phyloP scores from a whole-genome alignment of 495 filamentous ascomycete species.

The Aspergillus conjunctus region DNA sequence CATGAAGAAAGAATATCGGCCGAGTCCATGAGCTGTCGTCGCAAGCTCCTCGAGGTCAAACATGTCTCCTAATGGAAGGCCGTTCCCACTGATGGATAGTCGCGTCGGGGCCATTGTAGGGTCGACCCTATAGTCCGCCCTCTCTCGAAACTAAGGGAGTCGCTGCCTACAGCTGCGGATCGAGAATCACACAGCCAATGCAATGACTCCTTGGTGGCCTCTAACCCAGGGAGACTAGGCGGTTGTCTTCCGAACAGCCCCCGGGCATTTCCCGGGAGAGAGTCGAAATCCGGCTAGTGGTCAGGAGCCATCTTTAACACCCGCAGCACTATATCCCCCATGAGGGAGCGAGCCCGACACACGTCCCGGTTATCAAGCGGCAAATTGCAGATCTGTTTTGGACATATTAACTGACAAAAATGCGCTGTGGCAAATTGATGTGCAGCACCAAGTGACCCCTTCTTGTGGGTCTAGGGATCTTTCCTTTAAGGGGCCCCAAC shows the following conservation, averaged over 20 bases:
- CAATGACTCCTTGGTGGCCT: neutral
- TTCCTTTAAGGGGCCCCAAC: too few species aligned
- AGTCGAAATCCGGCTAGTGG: neutral
- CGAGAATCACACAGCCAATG: neutral
- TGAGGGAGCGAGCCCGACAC: too few species aligned
- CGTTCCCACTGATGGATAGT: neutral
- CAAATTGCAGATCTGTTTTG: too few species aligned
- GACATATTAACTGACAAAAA: too few species aligned
- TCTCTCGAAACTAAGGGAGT: neutral
- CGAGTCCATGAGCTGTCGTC: neutral
- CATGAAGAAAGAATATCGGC: neutral
- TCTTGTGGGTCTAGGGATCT: too few species aligned
- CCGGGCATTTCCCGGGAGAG: neutral
- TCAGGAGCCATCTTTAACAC: neutral
- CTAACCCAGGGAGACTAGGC: neutral
- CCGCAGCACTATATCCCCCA: too few species aligned
- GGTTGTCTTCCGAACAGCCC: neutral
- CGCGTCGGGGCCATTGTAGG: neutral
- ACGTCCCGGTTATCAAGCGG: too few species aligned
- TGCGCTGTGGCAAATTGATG: too few species aligned
- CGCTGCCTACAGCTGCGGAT: neutral
- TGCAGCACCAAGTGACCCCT: too few species aligned
- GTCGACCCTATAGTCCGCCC: neutral
- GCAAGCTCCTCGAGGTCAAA: neutral
- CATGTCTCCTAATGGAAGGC: neutral